Evolutionary conservation across 768 basidiomycete species (phyloP).

Genomic region (Boletus tylopilopsis): DNA sequence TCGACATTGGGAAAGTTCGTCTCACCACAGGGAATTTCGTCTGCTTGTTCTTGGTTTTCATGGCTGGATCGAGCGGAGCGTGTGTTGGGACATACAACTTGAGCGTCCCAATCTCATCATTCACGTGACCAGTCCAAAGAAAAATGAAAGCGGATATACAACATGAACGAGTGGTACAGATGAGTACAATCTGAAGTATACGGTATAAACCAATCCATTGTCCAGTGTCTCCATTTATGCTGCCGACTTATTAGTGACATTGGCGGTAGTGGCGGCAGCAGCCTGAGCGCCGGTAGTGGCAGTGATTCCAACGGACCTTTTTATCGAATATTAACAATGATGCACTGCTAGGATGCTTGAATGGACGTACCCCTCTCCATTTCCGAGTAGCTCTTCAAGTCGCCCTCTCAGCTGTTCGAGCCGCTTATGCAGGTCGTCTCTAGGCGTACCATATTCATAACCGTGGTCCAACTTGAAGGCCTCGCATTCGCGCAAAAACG

Average conservation of each 20-base stretch:
- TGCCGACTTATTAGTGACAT: too few relatives aligned
- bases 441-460: slow-evolving; percentile 23
- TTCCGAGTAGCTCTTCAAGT: slow-evolving; percentile 32
- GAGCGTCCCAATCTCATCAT: slow-evolving; percentile 18
- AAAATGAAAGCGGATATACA: too few relatives aligned
- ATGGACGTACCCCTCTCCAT: slow-evolving; percentile 20
- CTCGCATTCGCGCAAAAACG: slow-evolving; percentile 59
- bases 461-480: slow-evolving; percentile 60
- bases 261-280: too few relatives aligned
- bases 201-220: too few relatives aligned
- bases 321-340: not conserved
- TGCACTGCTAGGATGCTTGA: not conserved
- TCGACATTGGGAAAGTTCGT: not conserved
- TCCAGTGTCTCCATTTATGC: too few relatives aligned
- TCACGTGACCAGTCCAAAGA: slow-evolving; percentile 28
- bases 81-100: slow-evolving; percentile 11
- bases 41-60: slow-evolving; percentile 91
- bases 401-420: slow-evolving; percentile 16
- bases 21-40: slow-evolving; percentile 90
- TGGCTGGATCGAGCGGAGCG: slow-evolving; percentile 26
- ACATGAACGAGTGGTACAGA: too few relatives aligned
- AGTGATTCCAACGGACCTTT: slow-evolving; percentile 19
- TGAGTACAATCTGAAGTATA: too few relatives aligned
- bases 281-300: not conserved
- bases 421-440: slow-evolving; percentile 7